Base-by-base conservation (phyloP, 2,329 filamentous ascomycete genomes). In the Paecilomyces dactylethromorphus region DNA sequence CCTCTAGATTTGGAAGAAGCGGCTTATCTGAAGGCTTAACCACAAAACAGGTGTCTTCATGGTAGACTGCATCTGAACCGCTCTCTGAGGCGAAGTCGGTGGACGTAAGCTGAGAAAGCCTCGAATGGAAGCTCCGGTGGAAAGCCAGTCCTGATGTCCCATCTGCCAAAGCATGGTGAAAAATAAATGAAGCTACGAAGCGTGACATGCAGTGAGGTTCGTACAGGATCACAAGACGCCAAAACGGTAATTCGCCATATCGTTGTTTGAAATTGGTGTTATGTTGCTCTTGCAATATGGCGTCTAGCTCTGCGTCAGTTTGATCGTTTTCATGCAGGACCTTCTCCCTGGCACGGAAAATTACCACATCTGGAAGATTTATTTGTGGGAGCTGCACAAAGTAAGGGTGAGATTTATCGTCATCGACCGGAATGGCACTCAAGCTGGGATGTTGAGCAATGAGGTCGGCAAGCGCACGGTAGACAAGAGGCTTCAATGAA, bases 111-210 rank as follows among this genome's bases (percentile, higher is more conserved):
- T 31, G 35, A 31, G 10, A 24, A 31, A 13, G 29, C 11, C 18
- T 51, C 39, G 49, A 6, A 29, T 29, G 56, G n/a, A 57, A 22
- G 29, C 29, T 22, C 15, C 51, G 49, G n/a, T 57, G 56, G 6
- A 57, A 33, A 15, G 26, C 51, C 32, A 54, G 49, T 22, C 56
- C 56, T 11, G 56, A 57, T 53, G 45, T 54, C 1, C 56, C 56
- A 54, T 57, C 56, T 21, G n/a, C 50, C 31, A 57, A 33, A 11
- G 5, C 31, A 45, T 57, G 56, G 33, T 57, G 56, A 12, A 22
- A 54, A 6, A 57, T 50, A 29, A 57, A 57, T 11, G n/a, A 53
- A 54, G 51, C 56, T 15, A 54, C 32, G n/a, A 57, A 57, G 18
- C 18, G 6, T 18, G 35, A 15, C 13, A 13, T 45, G 35, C 35